Evolutionary conservation across 1,284 basidiomycete genomes (phyloP), one percentile per base, ranked within the genome.

Genomic region (Hymenochaete sp.): DNA sequence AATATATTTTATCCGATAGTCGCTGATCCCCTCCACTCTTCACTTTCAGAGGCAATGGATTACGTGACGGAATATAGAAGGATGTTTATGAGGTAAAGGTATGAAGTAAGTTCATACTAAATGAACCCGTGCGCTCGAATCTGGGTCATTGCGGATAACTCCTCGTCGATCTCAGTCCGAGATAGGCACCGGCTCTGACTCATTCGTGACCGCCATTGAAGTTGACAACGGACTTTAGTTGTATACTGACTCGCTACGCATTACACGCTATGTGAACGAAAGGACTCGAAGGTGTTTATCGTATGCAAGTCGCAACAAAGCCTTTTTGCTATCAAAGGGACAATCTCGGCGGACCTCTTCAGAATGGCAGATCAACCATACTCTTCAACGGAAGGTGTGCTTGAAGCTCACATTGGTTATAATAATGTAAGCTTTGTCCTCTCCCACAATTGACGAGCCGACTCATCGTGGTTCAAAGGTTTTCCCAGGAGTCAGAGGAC

Each of bases 241-340:
- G 75, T 37, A 74, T 82, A 44, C 82, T 79, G 56, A 66, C 75
- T 2, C 70, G 67, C 53, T 75, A 73, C 52, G 77, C 72, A 28
- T 62, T 79, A 19, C 72, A 79, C 55, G 73, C 75, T 42, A 67
- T 72, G 21, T 66, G 73, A 47, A 60, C 62, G 7, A 64, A 63
- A 24, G 57, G 62, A 16, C 67, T 72, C 24, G 60, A 63, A 9
- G 65, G 67, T 37, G 73, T 71, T 1, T 71, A 77, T 52, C 67
- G 75, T 53, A 64, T 82, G 6, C 71, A 77, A 44, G 79, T 84
- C 26, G 66, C 83, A 5, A 79, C 79, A 5, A 72, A 73, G 39
- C 77, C 77, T 14, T 77, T 84, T 52, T 68, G 73, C 42, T 74
- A 79, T 58, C 69, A 81, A 43, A 82, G 82, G 21, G 81, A 83